A percentile compares a stretch with the other conserved stretches of the same genome.
Conservation (phyloP, 352 stramenopile genomes). For the Peronospora farinosa region DNA sequence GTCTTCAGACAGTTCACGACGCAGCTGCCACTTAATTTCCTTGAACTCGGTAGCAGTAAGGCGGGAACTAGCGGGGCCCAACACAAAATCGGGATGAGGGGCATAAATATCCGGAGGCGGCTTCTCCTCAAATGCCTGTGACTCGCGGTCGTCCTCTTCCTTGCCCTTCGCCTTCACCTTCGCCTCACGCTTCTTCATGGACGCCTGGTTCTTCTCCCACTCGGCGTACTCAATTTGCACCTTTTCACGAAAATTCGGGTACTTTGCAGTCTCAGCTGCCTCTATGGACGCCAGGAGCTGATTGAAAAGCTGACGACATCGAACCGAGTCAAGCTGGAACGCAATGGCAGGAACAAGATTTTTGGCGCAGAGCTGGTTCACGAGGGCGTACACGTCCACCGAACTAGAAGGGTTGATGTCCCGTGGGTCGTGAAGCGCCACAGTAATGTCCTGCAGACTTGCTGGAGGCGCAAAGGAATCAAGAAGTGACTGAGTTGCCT, state of each 20-base stretch:
- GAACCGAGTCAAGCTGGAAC: conserved; percentile 85
- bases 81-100: conserved; percentile 96
- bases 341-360: conserved; percentile 76
- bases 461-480: conserved; percentile 69
- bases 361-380: conserved; percentile 56
- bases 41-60: conserved; percentile 90
- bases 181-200: conserved; percentile 90
- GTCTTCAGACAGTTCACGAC: conserved; percentile 72
- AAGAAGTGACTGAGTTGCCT: conserved; percentile 79
- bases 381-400: conserved; percentile 61
- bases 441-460: conserved; percentile 54
- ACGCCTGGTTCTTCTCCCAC: conserved; percentile 83
- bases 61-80: conserved; percentile 90
- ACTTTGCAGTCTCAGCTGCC: conserved; percentile 59
- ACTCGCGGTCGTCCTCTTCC: conserved; percentile 74
- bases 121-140: conserved; percentile 79
- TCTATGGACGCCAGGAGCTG: conserved; percentile 69
- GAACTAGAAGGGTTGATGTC: conserved; percentile 50
- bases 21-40: conserved; percentile 84
- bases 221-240: conserved; percentile 89
- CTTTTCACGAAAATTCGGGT: conserved; percentile 90
- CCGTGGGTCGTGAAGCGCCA: conserved; percentile 43
- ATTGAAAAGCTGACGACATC: conserved; percentile 83
- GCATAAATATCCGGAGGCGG: conserved; percentile 90
- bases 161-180: conserved; percentile 92